These are phyloP conservation scores for Erigeron canadensis DNA, from an alignment of 129 eudicot genomes.

Conservation along the genomic window DNA sequence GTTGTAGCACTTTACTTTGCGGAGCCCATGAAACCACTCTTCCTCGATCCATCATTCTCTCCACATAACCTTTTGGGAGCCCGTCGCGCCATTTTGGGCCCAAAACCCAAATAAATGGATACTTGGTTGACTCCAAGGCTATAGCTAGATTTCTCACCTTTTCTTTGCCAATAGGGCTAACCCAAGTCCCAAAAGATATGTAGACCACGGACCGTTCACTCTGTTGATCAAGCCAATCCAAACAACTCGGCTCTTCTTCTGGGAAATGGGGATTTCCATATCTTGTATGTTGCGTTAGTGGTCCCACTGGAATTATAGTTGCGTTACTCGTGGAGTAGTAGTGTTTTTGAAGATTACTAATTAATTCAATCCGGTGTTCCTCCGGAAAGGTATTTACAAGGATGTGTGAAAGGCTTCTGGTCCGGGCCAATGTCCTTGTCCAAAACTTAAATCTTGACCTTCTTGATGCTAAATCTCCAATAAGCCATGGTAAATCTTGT, in stretches of 20 bases:
- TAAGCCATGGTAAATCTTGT: constrained; percentile 82
- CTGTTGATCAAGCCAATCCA: constrained; percentile 65
- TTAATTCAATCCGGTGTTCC: constrained; percentile 17
- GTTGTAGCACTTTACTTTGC: constrained; percentile 66
- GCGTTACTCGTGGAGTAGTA: constrained; percentile 5
- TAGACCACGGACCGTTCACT: constrained; percentile 48
- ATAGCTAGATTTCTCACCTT: constrained; percentile 58
- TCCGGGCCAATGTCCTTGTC: constrained; percentile 57
- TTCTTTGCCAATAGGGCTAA: constrained; percentile 58
- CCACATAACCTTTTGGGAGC: constrained; percentile 49
- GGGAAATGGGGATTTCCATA: constrained; percentile 25
- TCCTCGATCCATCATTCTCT: constrained; percentile 40
- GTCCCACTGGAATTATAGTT: constrained; percentile 52
- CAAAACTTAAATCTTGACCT: constrained; percentile 69
- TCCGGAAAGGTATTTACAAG: constrained; percentile 53
- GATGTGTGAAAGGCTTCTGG: constrained; percentile 50
- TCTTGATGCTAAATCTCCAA: constrained; percentile 58
- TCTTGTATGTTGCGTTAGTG: constrained; percentile 27
- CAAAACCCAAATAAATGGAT: constrained; percentile 82
- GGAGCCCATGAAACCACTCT: constrained; percentile 84
- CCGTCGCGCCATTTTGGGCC: constrained; percentile 66
- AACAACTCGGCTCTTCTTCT: constrained; percentile 48
- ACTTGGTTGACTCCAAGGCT: constrained; percentile 50
- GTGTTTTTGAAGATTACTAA: constrained; percentile 4
- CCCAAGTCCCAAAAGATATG: constrained; percentile 89